A percentile compares a stretch with the other conserved stretches of the same genome.
Conservation (phyloP, 805 yeast genomes). For the Metschnikowia drakensbergensis region DNA sequence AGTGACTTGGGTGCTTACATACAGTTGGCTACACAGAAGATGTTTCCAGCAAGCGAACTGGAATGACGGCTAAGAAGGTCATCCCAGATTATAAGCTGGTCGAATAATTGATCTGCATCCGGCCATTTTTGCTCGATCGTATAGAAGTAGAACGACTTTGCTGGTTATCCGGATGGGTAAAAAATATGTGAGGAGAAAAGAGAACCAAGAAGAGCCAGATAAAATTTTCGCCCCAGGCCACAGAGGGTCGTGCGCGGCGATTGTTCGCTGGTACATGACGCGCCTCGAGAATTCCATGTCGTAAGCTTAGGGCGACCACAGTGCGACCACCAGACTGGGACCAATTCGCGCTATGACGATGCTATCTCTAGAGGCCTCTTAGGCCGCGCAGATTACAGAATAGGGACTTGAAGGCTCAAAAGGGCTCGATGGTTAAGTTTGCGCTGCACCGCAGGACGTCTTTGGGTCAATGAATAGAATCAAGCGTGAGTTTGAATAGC, state of each 20-base stretch:
- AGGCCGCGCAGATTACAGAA: background rate
- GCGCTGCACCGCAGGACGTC: too few relatives aligned
- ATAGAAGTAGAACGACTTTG: slow-evolving; percentile 36
- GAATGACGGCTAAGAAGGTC: slow-evolving; percentile 14
- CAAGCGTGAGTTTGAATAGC: too few relatives aligned
- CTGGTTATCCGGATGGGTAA: slow-evolving; percentile 44
- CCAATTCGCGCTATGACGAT: background rate
- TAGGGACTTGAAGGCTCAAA: background rate
- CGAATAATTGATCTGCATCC: slow-evolving; percentile 35
- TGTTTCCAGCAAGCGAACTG: slow-evolving; percentile 48
- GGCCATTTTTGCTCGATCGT: slow-evolving; percentile 49
- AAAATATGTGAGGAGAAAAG: slow-evolving; percentile 19
- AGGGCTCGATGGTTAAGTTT: too few relatives aligned
- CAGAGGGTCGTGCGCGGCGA: slow-evolving; percentile 9
- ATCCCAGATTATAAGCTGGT: slow-evolving; percentile 36
- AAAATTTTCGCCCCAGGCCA: slow-evolving; percentile 1
- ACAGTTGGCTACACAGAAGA: background rate
- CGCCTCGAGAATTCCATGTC: background rate
- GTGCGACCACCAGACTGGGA: background rate
- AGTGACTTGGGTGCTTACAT: background rate
- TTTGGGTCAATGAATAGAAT: too few relatives aligned
- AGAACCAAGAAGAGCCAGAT: background rate
- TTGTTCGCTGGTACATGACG: background rate
- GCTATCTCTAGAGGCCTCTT: background rate
- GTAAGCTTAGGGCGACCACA: background rate